Base-by-base conservation (phyloP, 805 yeast genomes). In the Zygosaccharomyces kombuchaensis region DNA sequence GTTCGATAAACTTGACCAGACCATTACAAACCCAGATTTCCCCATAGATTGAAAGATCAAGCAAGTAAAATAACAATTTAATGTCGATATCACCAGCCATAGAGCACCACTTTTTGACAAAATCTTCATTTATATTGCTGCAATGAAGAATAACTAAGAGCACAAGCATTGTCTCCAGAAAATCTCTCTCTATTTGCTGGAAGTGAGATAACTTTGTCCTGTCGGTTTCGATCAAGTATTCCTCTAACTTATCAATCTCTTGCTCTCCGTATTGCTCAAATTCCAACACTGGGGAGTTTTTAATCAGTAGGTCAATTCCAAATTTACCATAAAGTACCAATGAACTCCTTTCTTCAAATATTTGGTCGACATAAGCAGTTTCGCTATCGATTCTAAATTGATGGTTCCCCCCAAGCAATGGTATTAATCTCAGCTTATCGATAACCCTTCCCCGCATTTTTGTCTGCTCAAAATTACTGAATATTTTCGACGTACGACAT, bases 21-120 rank as follows among this genome's bases (percentile, higher is more conserved):
- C 69, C 69, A 34, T 59, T 54, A 40, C 46, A 56, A 12, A 56
- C 45, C 67, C 68, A 64, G 3, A 62, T 35, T 17, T 60, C 62
- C 1, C 68, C 68, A 45, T 50, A 57, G 1, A 59, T 37, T 13
- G 54, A 40, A 17, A 59, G 51, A 6, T 50, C 61, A 12, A 65
- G 45, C 14, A 66, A 22, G 31, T 58, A 54, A 7, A 64, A 45
- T 6, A 66, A 37, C 4, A 66, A 36, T 34, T 65, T 53, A 6
- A 62, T 40, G 46, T 66, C 68, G 2, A 60, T 47, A 1, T n/a
- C 27, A 3, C 44, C 45, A 17, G 50, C 32, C 25, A 31, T 25
- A 13, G 31, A 30, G 34, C 56, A 51, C 66, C 67, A 62, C 14
- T 42, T 43, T 12, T 52, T 37, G 12, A 56, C 34, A 4, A 56